Evolutionary conservation across 208 protist genomes (phyloP), one percentile per base, ranked within the genome.

Genomic region (Leishmania braziliensis): DNA sequence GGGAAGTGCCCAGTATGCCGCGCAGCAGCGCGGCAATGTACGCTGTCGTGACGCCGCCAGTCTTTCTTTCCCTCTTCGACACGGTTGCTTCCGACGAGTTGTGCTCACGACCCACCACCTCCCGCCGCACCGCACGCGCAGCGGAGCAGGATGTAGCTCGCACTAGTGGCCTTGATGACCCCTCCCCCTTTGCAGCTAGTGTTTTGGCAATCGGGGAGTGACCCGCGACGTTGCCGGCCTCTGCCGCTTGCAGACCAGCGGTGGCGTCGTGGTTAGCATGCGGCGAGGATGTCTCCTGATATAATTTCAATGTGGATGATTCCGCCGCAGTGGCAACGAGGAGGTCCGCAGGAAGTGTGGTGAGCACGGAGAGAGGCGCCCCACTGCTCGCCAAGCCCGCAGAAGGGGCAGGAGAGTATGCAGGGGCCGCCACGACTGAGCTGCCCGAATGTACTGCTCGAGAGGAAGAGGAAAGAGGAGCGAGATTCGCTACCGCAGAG

Each of bases 1-100:
- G 39, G 10, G 77, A 48, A 9, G 72, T 56, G 18, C 75, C 71
- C 20, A 36, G 33, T 6, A 56, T 69, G 18, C 63, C 72, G 6
- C 71, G 79, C 12, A 85, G 73, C 33, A 85, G 63, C 20, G 66
- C 62, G 3, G 69, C 65, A 48, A 76, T 79, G 20, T 79, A 70
- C 12, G 54, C 72, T 1, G 72, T 33, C 20, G 60, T 69, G 46
- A 33, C 10, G 51, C 63, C n/a, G 26, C 10, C n/a, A 66, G 62
- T 78, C 18, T 33, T 74, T 77, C 62, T 75, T 77, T 5, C 20
- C n/a, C 4, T 68, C 50, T 36, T 51, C 56, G 62, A 74, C n/a
- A 20, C 29, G 5, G 29, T 62, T 26, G 33, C 39, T 3, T 51
- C 0, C 26, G 60, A 53, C 18, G 46, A 56, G 39, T 6, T 71